Percentiles rank a stretch among this genome's conserved stretches.
Evolutionary conservation across 164 flowering plant species (phyloP).

Genomic region (Chimonanthus praecox): DNA sequence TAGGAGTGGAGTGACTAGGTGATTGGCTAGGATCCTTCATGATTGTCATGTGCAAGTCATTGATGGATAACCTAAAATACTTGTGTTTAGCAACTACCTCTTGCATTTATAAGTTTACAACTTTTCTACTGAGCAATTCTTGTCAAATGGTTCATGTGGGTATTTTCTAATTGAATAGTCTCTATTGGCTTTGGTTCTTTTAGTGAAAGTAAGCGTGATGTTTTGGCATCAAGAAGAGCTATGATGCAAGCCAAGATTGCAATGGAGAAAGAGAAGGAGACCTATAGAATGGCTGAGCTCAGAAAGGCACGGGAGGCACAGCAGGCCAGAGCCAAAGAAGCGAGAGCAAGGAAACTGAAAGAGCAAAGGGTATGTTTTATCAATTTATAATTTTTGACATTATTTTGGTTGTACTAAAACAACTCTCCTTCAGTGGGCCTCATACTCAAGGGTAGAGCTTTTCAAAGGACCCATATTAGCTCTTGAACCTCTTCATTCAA

Average conservation of each 20-base stretch:
- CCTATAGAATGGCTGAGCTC: constrained; percentile 3
- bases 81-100: not conserved
- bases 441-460: too few species aligned
- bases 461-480: too few species aligned
- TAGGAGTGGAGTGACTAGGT: not conserved
- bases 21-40: not conserved
- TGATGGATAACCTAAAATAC: not conserved
- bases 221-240: constrained; percentile 7
- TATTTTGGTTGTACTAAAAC: not conserved
- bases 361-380: constrained; percentile 9
- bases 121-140: too few species aligned
- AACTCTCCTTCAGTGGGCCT: not conserved
- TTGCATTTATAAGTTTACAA: too few species aligned
- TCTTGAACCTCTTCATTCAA: too few species aligned
- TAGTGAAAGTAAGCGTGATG: constrained; percentile 3
- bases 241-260: constrained; percentile 7
- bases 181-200: constrained; percentile 1
- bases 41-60: not conserved
- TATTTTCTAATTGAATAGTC: not conserved
- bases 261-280: constrained; percentile 8
- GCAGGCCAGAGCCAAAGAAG: not conserved
- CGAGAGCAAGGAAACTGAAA: constrained; percentile 11
- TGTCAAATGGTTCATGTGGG: too few species aligned
- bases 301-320: constrained; percentile 4
- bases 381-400: not conserved